Conservation (phyloP, 768 basidiomycete genomes). For the Pleurotus tuoliensis region DNA sequence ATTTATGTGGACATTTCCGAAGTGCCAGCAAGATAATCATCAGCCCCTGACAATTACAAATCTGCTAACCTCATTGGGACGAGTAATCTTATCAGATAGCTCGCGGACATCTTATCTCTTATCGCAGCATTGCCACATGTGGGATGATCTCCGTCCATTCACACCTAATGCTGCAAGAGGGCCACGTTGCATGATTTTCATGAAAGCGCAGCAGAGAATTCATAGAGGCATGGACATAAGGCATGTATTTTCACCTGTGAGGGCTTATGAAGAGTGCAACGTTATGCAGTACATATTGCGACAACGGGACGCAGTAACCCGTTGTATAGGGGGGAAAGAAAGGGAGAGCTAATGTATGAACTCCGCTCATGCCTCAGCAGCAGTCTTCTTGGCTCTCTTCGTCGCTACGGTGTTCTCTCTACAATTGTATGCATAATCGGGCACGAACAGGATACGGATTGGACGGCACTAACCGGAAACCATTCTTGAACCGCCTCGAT, state of each 20-base stretch:
- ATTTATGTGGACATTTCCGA: background rate
- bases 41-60: background rate
- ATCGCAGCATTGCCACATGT: no score
- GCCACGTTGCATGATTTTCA: no score
- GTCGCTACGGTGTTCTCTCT: constrained; percentile 91
- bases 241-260: background rate
- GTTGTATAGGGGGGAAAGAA: background rate
- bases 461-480: constrained; percentile 65
- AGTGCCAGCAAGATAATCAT: no score
- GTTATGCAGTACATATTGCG: constrained; percentile 8
- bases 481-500: constrained; percentile 96
- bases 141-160: no score
- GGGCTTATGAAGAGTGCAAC: background rate
- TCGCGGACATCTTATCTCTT: no score
- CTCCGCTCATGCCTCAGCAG: constrained; percentile 34
- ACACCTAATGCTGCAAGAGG: no score
- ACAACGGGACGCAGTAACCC: background rate
- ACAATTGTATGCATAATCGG: constrained; percentile 1
- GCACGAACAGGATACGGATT: background rate
- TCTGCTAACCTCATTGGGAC: background rate
- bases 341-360: background rate
- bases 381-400: constrained; percentile 69
- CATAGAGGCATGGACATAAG: background rate
- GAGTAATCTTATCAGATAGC: constrained; percentile 2
- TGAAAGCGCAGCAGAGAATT: background rate